Base-by-base conservation (phyloP, 192 early-diverging fungal genomes). In the Chytriomyces hyalinus region DNA sequence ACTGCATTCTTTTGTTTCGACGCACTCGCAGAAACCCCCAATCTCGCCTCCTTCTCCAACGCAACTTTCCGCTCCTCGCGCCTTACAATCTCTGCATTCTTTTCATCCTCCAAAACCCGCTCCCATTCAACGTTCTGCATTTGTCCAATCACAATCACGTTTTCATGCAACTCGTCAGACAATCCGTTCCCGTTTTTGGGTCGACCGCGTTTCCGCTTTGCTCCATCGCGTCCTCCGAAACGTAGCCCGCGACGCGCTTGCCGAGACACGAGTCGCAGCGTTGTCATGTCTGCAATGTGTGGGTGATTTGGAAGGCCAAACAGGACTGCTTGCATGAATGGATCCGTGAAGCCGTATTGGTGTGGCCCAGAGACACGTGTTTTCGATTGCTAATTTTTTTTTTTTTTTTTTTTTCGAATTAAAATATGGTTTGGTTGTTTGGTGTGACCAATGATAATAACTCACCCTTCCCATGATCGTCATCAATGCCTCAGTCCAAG, bases 341-440 rank as follows among this genome's bases (percentile, higher is more conserved):
- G 68, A 43, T 78, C 77, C 3, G 77, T 78, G 77, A 78, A 78
- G 4, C 77, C 77, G 49, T 48, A 78, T 45, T 78, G 77, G 49
- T 68, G 64, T 6, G 77, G 77, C 0, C 77, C 77, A 48, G 69
- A 72, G 60, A 78, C 70, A 11, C 77, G 67, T 5, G 69, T 78
- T 72, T 78, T 78, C 9, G 69, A 62, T 46, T 71, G 13, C 77
- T 78, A 6, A 1, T 49, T 15, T 62, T 63, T 13, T 2, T 8
- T 49, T 15, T 62, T 49, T 13, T 13, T 13, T 15, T 9, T n/a
- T n/a, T n/a, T n/a, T n/a, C n/a, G n/a, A n/a, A 8, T 4, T 2
- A 3, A 17, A n/a, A 69, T 45, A 26, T 20, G 46, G 15, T 75
- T 10, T 45, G 36, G 36, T 36, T 36, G 0, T 36, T 36, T 36